phyloP scores from a whole-genome alignment of 164 flowering plant species.

The Echeveria elegans region DNA sequence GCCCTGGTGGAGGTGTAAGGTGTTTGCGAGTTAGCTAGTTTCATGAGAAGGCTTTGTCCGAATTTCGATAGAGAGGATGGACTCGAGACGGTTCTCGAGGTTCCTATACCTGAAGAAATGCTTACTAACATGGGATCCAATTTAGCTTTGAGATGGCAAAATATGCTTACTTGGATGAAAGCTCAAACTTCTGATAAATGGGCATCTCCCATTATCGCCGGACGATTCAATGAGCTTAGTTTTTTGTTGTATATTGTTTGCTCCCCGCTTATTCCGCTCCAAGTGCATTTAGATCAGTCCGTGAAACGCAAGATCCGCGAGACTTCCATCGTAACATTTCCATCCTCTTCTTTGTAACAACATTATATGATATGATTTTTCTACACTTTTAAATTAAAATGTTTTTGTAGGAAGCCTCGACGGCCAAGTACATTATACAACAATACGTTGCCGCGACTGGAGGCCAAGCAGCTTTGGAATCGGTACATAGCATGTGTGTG shows the following conservation, averaged over 20 bases:
- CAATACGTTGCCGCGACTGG: conserved; percentile 45
- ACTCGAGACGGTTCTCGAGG: conserved; percentile 71
- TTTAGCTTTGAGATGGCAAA: conserved; percentile 41
- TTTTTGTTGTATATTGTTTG: conserved; percentile 71
- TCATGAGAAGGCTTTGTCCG: conserved; percentile 76
- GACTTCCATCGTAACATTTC: conserved; percentile 47
- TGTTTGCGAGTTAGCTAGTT: too few relatives aligned
- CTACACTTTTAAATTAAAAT: background rate
- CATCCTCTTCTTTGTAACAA: background rate
- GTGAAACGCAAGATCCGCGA: conserved; percentile 42
- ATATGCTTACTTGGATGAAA: conserved; percentile 74
- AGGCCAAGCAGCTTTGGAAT: conserved; percentile 31
- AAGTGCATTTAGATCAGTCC: conserved; percentile 42
- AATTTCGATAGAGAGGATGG: conserved; percentile 75
- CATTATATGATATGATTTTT: background rate
- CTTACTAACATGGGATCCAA: conserved; percentile 52
- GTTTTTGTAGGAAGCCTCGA: conserved; percentile 30
- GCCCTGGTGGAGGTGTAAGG: too few relatives aligned
- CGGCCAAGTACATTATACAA: conserved; percentile 44
- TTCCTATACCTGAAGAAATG: conserved; percentile 88
- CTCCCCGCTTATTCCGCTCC: conserved; percentile 74
- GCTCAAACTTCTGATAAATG: conserved; percentile 51
- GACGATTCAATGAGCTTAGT: conserved; percentile 65
- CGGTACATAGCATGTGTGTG: conserved; percentile 38
- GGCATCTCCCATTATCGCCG: conserved; percentile 38